Evolutionary conservation across 2,329 filamentous ascomycete species (phyloP), one percentile per base, ranked within the genome.

Genomic region (Aspergillus awamori): DNA sequence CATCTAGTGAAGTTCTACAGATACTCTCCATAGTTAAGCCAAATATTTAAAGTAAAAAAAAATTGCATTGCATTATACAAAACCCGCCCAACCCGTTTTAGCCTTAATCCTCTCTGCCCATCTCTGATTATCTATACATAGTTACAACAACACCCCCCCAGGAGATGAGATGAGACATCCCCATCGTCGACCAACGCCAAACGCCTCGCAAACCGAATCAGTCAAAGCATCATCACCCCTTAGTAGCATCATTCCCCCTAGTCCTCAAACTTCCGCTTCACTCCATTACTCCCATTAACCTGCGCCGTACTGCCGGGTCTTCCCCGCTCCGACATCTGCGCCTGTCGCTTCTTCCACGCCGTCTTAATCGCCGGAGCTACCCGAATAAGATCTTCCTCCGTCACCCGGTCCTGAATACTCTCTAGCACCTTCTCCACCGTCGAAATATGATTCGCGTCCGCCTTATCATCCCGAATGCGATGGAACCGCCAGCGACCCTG

Each of bases 381-480:
- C 2, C 79, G 83, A 49, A 93, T 83, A 36, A 99, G 82, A 72
- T 99, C 93, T 60, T 91, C 83, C 77, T 97, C 87, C 0, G 87
- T 90, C 10, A 99, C 92, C 1, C 87, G 88, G 70, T 97, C 92
- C 63, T 87, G 84, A 68, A 99, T 98, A 76, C 92, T 96, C 66
- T 94, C 89, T 61, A 97, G 84, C 4, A 99, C 95, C 73, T 90
- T 96, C 26, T 88, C 82, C 1, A 97, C 92, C 0, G 91, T 94
- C 17, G 82, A 88, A 62, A 91, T 89, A 77, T 98, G 93, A 71
- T 99, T 99, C 0, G 91, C 93, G 67, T 97, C 90, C 28, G 83
- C 82, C 79, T 99, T 99, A 77, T 99, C 95, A 71, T 98, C 93
- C 56, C 95, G 86, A 77, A 97, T 94, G 30, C 93, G 88, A 68